These are phyloP conservation scores for Spatholobus suberectus DNA, from an alignment of 306 rosid genomes.

Conservation along the genomic window DNA sequence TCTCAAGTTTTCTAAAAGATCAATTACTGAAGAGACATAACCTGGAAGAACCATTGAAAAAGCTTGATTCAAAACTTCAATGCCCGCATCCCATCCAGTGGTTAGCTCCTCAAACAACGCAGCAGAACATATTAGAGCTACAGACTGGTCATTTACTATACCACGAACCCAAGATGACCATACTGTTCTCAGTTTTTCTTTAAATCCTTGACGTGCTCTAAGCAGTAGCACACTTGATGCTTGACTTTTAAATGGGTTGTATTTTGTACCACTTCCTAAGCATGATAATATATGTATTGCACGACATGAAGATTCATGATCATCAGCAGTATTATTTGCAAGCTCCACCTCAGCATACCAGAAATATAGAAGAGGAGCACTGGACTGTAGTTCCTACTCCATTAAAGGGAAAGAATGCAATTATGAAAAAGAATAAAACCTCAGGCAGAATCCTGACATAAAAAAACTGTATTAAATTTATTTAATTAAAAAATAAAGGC, in stretches of 20 bases:
- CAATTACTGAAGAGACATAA: constrained; percentile 38
- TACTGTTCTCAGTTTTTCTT: constrained; percentile 73
- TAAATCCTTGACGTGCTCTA: constrained; percentile 92
- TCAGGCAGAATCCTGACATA: constrained; percentile 4
- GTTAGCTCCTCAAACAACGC: constrained; percentile 90
- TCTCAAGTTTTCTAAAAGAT: constrained; percentile 13
- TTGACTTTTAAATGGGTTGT: constrained; percentile 72
- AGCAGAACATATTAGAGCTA: constrained; percentile 77
- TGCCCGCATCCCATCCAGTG: constrained; percentile 69
- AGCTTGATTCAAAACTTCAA: constrained; percentile 85
- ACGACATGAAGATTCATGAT: constrained; percentile 55
- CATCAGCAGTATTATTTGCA: constrained; percentile 46
- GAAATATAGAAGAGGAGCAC: constrained; percentile 75
- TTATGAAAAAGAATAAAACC: constrained; percentile 7
- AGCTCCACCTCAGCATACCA: constrained; percentile 97
- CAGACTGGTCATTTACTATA: constrained; percentile 74
- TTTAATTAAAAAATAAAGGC: background rate
- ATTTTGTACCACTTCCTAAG: constrained; percentile 75
- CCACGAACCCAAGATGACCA: constrained; percentile 80
- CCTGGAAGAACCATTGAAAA: constrained; percentile 97
- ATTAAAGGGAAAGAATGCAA: constrained; percentile 27
- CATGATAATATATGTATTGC: constrained; percentile 82
- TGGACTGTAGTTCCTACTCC: constrained; percentile 71
- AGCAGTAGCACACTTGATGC: constrained; percentile 80
- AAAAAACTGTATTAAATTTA: background rate